These are phyloP conservation scores for Maudiozyma saulgeensis DNA, from an alignment of 805 yeast genomes.

Conservation along the genomic window DNA sequence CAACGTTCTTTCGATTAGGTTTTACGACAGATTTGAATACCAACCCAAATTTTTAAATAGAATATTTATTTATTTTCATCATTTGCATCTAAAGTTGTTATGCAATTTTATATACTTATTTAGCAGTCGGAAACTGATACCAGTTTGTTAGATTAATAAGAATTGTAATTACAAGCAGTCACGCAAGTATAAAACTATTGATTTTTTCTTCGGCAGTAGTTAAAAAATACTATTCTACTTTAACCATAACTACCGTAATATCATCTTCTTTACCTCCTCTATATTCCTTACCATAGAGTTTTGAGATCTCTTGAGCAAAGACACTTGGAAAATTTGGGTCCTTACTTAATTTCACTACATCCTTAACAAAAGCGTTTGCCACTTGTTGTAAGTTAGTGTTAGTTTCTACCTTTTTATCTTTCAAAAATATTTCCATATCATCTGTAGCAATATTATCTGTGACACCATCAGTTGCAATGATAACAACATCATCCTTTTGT, in stretches of 20 bases:
- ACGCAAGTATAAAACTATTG: not conserved
- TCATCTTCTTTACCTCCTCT: slow-evolving; percentile 96
- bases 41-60: no score
- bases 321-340: slow-evolving; percentile 74
- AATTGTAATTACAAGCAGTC: no score
- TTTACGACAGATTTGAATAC: no score
- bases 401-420: slow-evolving; percentile 33
- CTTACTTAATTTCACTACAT: slow-evolving; percentile 59
- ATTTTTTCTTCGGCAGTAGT: not conserved
- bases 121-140: no score
- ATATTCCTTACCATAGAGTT: slow-evolving; percentile 30
- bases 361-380: slow-evolving; percentile 48
- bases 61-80: no score
- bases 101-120: no score
- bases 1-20: slow-evolving; percentile 27
- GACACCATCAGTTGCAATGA: slow-evolving; percentile 91
- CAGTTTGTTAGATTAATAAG: not conserved
- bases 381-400: slow-evolving; percentile 34
- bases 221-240: slow-evolving; percentile 34
- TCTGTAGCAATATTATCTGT: slow-evolving; percentile 71
- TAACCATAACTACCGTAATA: slow-evolving; percentile 70
- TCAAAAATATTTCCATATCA: slow-evolving; percentile 61
- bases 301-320: slow-evolving; percentile 55
- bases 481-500: slow-evolving; percentile 59
- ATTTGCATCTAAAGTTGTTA: no score